Conservation (phyloP, 441 rosid species). For the Arabidopsis hybrid region DNA sequence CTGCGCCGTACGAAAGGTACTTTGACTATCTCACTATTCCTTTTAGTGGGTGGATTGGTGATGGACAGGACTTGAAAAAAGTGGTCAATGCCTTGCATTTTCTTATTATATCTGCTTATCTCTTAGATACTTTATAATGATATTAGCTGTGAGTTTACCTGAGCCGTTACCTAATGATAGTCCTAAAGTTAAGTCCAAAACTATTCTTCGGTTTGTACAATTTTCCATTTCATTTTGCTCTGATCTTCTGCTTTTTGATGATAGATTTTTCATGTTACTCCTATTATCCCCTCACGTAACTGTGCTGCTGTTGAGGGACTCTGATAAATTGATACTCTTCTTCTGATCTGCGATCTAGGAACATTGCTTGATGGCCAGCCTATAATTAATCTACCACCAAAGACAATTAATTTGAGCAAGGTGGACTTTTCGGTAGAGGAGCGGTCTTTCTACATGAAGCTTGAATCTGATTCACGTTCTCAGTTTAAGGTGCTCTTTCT, state of each 20-base stretch:
- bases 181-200: neutral
- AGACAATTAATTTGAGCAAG: slow-evolving; percentile 62
- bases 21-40: slow-evolving; percentile 31
- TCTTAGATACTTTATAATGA: slow-evolving; percentile 5
- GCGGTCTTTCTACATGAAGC: slow-evolving; percentile 79
- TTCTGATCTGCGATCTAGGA: slow-evolving; percentile 55
- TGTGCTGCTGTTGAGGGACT: slow-evolving; percentile 39
- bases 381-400: slow-evolving; percentile 86
- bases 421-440: slow-evolving; percentile 88
- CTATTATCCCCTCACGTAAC: slow-evolving; percentile 11
- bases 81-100: neutral
- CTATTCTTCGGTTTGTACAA: neutral
- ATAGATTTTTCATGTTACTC: slow-evolving; percentile 9
- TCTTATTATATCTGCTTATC: slow-evolving; percentile 1
- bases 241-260: neutral
- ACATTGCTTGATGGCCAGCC: slow-evolving; percentile 89
- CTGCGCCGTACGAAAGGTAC: slow-evolving; percentile 95
- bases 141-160: slow-evolving; percentile 13
- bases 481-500: slow-evolving; percentile 73
- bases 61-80: slow-evolving; percentile 16
- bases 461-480: slow-evolving; percentile 83
- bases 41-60: slow-evolving; percentile 11
- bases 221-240: slow-evolving; percentile 12
- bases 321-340: slow-evolving; percentile 13
- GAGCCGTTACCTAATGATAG: slow-evolving; percentile 8